Evolutionary conservation across 305 asterid genomes (phyloP).

Genomic region (Solanum aculeatissimum): DNA sequence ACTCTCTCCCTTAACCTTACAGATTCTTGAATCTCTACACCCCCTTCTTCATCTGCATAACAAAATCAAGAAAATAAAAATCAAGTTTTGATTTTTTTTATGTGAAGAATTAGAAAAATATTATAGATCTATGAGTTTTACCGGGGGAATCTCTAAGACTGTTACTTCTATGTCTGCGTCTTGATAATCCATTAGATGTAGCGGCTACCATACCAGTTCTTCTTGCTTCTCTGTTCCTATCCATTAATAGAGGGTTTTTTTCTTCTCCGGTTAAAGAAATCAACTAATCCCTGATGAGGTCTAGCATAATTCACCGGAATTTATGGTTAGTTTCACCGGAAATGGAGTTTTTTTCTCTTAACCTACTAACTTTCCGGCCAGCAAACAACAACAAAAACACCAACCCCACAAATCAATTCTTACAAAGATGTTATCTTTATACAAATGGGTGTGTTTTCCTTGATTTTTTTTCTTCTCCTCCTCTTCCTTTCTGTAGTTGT

Average conservation of each 20-base stretch:
- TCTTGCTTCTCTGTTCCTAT: slow-evolving; percentile 87
- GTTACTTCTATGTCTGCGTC: slow-evolving; percentile 70
- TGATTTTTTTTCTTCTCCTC: slow-evolving; percentile 12
- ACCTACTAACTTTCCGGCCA: neutral
- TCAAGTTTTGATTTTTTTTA: neutral
- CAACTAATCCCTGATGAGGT: slow-evolving; percentile 27
- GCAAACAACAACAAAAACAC: neutral
- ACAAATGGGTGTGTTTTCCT: slow-evolving; percentile 19
- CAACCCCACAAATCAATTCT: neutral
- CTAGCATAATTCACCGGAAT: slow-evolving; percentile 17
- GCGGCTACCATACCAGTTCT: slow-evolving; percentile 66
- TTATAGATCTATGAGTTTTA: slow-evolving; percentile 18
- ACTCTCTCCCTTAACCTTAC: slow-evolving; percentile 71
- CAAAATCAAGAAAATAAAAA: neutral
- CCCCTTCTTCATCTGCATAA: slow-evolving; percentile 77
- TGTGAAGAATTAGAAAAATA: neutral
- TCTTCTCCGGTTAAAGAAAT: neutral
- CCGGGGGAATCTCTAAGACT: slow-evolving; percentile 92
- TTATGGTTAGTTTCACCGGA: slow-evolving; percentile 15
- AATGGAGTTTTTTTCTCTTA: slow-evolving; percentile 20
- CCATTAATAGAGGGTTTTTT: slow-evolving; percentile 29
- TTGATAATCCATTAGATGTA: slow-evolving; percentile 53
- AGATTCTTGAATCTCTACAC: slow-evolving; percentile 75
- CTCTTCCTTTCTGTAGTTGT: neutral
- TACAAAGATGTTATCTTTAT: slow-evolving; percentile 6